Conservation (phyloP, 1,284 basidiomycete species). For the Vanrija sp. region DNA sequence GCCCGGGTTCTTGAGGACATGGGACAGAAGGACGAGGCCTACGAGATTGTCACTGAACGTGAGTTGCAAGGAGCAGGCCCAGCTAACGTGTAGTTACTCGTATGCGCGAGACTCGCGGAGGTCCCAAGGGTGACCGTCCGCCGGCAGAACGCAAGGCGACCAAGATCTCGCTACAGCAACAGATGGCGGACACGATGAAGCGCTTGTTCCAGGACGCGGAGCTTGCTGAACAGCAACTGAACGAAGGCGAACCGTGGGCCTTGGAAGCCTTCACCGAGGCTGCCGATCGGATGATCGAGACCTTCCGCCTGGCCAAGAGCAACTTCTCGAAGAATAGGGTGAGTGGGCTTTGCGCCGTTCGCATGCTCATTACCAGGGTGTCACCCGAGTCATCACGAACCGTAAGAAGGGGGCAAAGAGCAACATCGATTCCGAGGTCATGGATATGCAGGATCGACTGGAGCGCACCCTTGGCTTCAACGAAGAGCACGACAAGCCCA, state of each 20-base stretch:
- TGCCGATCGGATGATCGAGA: conserved; percentile 79
- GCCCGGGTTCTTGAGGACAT: conserved; percentile 80
- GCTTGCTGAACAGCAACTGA: conserved; percentile 43
- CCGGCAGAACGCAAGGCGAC: conserved; percentile 10
- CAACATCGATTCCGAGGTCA: conserved; percentile 31
- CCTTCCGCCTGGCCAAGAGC: conserved; percentile 77
- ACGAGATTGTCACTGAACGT: conserved; percentile 84
- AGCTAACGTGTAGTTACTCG: conserved; percentile 19
- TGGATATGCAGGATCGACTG: conserved; percentile 43
- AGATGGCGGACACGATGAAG: conserved; percentile 31
- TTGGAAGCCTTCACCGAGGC: conserved; percentile 67
- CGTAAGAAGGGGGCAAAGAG: conserved; percentile 18
- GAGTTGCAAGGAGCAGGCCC: neutral
- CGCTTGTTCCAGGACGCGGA: conserved; percentile 45
- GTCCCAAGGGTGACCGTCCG: conserved; percentile 20
- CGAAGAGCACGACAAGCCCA: conserved; percentile 39
- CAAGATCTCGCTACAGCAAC: too few species aligned
- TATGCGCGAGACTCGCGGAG: conserved; percentile 19
- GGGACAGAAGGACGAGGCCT: conserved; percentile 72
- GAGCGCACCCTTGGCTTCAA: conserved; percentile 40
- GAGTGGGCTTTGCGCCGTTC: conserved; percentile 25
- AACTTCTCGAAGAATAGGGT: conserved; percentile 75
- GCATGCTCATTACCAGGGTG: conserved; percentile 21
- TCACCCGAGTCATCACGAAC: conserved; percentile 35
- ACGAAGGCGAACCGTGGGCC: conserved; percentile 45